phyloP scores from a whole-genome alignment of 495 filamentous ascomycete genomes.

The Neurospora sp. region DNA sequence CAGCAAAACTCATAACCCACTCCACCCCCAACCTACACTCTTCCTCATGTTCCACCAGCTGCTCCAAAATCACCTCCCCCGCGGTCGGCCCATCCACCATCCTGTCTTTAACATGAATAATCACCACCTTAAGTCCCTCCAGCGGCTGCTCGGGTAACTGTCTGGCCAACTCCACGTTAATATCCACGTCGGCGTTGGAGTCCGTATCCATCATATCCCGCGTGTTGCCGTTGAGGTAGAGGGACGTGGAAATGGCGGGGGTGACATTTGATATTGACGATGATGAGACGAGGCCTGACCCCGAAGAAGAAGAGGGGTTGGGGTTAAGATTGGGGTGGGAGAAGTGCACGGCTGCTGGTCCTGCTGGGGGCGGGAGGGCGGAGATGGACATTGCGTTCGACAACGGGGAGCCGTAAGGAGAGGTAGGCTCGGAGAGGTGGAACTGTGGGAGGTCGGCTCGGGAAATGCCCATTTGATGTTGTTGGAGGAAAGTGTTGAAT shows the following conservation, averaged over 20 bases:
- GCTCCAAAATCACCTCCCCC: slow-evolving; percentile 53
- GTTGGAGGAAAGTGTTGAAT: not conserved
- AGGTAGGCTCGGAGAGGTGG: not conserved
- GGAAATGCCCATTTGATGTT: not conserved
- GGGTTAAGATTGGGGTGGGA: not conserved
- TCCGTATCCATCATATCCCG: not conserved
- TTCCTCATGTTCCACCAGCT: slow-evolving; percentile 53
- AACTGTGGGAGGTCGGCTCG: not conserved
- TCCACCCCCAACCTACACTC: slow-evolving; percentile 61
- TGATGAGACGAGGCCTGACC: not conserved
- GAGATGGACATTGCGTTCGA: not conserved
- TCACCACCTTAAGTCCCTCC: slow-evolving; percentile 51
- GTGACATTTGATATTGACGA: not conserved
- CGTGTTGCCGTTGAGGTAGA: not conserved
- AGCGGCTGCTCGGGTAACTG: slow-evolving; percentile 18
- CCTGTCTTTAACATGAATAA: slow-evolving; percentile 77
- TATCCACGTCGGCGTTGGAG: not conserved
- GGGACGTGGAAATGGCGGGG: not conserved
- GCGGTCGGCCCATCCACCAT: slow-evolving; percentile 52
- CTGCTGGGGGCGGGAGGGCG: not conserved
- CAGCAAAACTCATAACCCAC: slow-evolving; percentile 57
- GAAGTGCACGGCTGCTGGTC: not conserved
- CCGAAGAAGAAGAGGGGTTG: not conserved
- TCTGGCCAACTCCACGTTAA: not conserved
- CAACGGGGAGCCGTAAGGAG: not conserved